Evolutionary conservation across 1,284 basidiomycete genomes (phyloP).

Genomic region (Afroboletus lepidellus): DNA sequence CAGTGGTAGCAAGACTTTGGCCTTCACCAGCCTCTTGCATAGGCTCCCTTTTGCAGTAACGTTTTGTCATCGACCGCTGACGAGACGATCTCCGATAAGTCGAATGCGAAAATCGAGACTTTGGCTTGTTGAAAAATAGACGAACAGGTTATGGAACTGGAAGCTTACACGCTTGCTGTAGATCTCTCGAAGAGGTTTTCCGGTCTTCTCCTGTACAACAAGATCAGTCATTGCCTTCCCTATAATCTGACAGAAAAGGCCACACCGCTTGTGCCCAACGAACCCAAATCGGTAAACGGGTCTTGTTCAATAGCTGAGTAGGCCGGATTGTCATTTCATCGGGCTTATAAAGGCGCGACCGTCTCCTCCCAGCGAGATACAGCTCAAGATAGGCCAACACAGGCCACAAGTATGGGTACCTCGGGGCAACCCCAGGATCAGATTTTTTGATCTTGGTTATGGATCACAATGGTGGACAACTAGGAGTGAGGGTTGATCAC

Average conservation of each 20-base stretch:
- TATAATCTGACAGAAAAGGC: not conserved
- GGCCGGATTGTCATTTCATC: no score
- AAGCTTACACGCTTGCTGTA: not conserved
- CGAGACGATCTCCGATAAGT: not conserved
- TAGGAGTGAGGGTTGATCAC: not conserved
- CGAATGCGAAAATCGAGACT: not conserved
- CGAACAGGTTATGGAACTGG: not conserved
- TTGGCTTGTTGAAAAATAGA: not conserved
- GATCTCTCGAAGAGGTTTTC: constrained; percentile 2
- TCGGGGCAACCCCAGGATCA: constrained; percentile 11
- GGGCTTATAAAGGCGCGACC: accelerated
- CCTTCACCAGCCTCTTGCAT: not conserved
- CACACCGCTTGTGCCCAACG: constrained; percentile 11
- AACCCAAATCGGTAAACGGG: constrained; percentile 18
- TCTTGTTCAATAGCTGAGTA: no score
- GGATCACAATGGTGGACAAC: not conserved
- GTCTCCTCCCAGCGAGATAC: constrained; percentile 9
- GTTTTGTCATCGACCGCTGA: not conserved
- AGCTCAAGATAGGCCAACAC: constrained; percentile 22
- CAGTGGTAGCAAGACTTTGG: not conserved
- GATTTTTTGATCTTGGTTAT: constrained; percentile 13
- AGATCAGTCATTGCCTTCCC: not conserved
- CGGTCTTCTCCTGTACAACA: constrained; percentile 10
- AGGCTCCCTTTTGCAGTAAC: not conserved
- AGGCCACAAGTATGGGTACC: constrained; percentile 18